Evolutionary conservation across 225 moss, liverwort and hornwort species (phyloP).

Genomic region (Thuidium tamariscinum): DNA sequence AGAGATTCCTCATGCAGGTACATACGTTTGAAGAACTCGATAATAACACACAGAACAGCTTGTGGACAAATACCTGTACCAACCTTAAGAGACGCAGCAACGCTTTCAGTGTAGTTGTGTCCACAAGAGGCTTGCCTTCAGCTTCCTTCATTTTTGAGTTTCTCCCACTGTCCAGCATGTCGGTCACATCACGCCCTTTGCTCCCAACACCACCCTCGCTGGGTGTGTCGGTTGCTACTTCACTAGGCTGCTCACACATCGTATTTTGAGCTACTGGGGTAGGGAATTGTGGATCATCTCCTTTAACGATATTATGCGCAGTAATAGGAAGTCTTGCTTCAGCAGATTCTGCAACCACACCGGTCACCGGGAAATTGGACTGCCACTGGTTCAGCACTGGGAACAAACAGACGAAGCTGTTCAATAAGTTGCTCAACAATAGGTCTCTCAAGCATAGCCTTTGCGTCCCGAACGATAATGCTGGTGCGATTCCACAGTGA

Average conservation of each 20-base stretch:
- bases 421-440: conserved; percentile 91
- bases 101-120: conserved; percentile 61
- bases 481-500: conserved; percentile 78
- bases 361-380: conserved; percentile 31
- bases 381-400: conserved; percentile 30
- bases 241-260: conserved; percentile 46
- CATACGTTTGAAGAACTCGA: background rate
- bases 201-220: conserved; percentile 25
- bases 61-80: conserved; percentile 56
- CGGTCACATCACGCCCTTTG: conserved; percentile 10
- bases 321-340: conserved; percentile 45
- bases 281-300: conserved; percentile 37
- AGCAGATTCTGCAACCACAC: conserved; percentile 28
- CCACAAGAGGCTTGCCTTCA: conserved; percentile 88
- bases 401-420: conserved; percentile 60
- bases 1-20: background rate
- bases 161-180: conserved; percentile 18
- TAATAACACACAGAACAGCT: background rate
- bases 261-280: conserved; percentile 29
- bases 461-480: conserved; percentile 77
- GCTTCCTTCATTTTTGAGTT: conserved; percentile 65
- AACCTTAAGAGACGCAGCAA: conserved; percentile 74
- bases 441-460: conserved; percentile 77
- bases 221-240: conserved; percentile 13
- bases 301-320: conserved; percentile 28